phyloP scores from a whole-genome alignment of 345 rosid species.

The Leavenworthia alabamica region DNA sequence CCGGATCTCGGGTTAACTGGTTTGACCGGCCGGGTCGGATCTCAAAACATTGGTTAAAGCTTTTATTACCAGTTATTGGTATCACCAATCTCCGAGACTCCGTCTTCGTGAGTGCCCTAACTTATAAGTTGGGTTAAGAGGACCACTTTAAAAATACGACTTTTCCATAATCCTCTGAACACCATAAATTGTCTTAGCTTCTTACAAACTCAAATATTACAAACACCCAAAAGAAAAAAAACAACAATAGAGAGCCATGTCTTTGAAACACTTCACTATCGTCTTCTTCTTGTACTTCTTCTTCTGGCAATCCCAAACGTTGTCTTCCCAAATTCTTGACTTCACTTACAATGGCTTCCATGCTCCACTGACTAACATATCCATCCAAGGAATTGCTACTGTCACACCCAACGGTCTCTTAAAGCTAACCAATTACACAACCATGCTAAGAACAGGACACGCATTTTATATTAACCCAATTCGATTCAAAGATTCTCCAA shows the following conservation, averaged over 20 bases:
- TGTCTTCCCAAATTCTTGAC: slow-evolving; percentile 4
- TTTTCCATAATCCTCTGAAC: not conserved
- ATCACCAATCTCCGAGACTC: too few relatives aligned
- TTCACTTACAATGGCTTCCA: slow-evolving; percentile 23
- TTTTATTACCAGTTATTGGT: too few relatives aligned
- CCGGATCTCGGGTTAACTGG: too few relatives aligned
- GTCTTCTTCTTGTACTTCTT: not conserved
- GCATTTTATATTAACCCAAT: slow-evolving; percentile 53
- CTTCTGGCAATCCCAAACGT: not conserved
- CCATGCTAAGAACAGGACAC: slow-evolving; percentile 39
- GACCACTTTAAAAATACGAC: too few relatives aligned
- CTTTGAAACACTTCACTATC: too few relatives aligned
- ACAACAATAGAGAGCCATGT: too few relatives aligned
- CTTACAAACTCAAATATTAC: not conserved
- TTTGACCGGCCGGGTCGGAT: too few relatives aligned
- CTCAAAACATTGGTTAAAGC: too few relatives aligned
- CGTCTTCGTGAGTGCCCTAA: too few relatives aligned
- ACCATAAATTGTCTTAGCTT: not conserved
- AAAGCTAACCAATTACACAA: slow-evolving; percentile 41
- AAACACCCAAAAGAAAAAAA: too few relatives aligned
- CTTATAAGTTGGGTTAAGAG: too few relatives aligned
- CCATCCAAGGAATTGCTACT: slow-evolving; percentile 40
- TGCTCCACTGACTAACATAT: slow-evolving; percentile 23
- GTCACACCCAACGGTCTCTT: slow-evolving; percentile 48
- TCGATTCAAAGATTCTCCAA: slow-evolving; percentile 45